phyloP scores from a whole-genome alignment of 73 alveolate species.

The Blepharisma japonicum region DNA sequence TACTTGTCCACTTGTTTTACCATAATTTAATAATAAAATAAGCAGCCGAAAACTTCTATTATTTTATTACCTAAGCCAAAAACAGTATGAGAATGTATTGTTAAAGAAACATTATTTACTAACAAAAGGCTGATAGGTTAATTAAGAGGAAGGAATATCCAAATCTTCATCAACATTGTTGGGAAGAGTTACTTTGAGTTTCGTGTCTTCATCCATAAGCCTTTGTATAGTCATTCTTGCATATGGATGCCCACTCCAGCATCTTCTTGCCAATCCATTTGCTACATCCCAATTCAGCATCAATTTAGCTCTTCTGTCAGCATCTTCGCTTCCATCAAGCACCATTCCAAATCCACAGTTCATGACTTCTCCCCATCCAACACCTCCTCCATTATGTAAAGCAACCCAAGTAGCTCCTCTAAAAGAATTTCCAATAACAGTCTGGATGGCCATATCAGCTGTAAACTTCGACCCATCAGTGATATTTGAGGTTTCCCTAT shows the following conservation, averaged over 20 bases:
- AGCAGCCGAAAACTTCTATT: too few species aligned
- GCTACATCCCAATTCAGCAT: constrained; percentile 65
- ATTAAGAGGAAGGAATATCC: not conserved
- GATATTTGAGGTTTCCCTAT: constrained; percentile 60
- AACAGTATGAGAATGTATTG: too few species aligned
- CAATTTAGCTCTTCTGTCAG: constrained; percentile 50
- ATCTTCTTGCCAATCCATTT: constrained; percentile 62
- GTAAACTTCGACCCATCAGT: constrained; percentile 65
- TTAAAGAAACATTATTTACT: too few species aligned
- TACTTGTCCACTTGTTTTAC: too few species aligned
- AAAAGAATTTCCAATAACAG: constrained; percentile 58
- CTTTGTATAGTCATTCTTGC: constrained; percentile 44
- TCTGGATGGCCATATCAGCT: constrained; percentile 66
- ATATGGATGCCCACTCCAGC: constrained; percentile 55
- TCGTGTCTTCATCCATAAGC: constrained; percentile 35
- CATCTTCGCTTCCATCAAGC: constrained; percentile 58
- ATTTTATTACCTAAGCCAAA: too few species aligned
- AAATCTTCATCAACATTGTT: not conserved
- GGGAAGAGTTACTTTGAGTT: constrained; percentile 31
- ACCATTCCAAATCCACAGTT: constrained; percentile 73
- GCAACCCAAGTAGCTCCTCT: constrained; percentile 75
- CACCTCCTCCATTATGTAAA: constrained; percentile 72
- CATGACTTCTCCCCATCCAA: constrained; percentile 70
- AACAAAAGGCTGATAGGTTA: too few species aligned
- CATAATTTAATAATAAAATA: too few species aligned